Evolutionary conservation across 1,284 basidiomycete species (phyloP).

Genomic region (Apiotrichum montevideense): DNA sequence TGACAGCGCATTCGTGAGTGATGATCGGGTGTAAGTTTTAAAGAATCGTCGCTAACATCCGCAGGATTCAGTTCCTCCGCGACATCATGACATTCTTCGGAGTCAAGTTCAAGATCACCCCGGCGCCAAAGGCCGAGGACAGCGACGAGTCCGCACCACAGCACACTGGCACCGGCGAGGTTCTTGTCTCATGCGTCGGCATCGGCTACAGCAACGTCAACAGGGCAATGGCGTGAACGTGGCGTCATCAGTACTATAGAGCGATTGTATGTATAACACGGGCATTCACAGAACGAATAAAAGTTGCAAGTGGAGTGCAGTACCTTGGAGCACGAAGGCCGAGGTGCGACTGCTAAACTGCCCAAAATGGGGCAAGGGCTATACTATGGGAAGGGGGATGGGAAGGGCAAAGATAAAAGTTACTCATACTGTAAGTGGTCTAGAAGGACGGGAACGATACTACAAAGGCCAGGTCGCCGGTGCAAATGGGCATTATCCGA

Average conservation of each 20-base stretch:
- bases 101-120: constrained; percentile 52
- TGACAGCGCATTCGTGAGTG: constrained; percentile 73
- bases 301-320: no score
- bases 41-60: neutral
- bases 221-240: constrained; percentile 39
- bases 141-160: neutral
- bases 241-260: constrained; percentile 3
- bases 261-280: constrained; percentile 18
- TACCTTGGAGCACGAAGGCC: no score
- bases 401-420: no score
- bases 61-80: constrained; percentile 82
- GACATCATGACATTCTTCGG: constrained; percentile 80
- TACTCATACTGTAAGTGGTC: no score
- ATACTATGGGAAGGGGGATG: no score
- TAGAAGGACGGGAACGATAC: no score
- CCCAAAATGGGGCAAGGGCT: no score
- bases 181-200: constrained; percentile 48
- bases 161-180: constrained; percentile 26
- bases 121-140: constrained; percentile 12
- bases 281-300: constrained; percentile 1
- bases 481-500: no score
- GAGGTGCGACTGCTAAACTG: no score
- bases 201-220: constrained; percentile 51
- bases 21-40: no score
- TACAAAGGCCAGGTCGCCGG: no score